phyloP scores from a whole-genome alignment of 129 eudicot species.

The Chrysanthemum makinoi region DNA sequence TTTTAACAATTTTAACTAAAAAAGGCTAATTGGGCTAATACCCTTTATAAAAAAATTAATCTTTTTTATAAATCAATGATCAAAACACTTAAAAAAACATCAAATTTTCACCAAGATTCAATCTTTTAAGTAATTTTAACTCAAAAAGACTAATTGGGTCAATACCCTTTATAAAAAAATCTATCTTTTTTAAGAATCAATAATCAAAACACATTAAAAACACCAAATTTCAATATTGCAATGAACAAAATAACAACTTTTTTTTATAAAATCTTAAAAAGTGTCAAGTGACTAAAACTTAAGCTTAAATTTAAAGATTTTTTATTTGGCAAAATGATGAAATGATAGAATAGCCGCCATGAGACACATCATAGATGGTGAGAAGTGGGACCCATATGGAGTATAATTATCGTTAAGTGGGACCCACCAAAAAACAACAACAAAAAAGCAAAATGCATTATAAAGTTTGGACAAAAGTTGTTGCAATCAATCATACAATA shows the following conservation, averaged over 20 bases:
- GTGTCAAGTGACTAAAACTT: slow-evolving; percentile 4
- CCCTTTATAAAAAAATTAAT: slow-evolving; percentile 18
- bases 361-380: not conserved
- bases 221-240: slow-evolving; percentile 17
- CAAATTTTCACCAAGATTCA: no score
- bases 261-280: slow-evolving; percentile 13
- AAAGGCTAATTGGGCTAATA: not conserved
- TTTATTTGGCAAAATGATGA: not conserved
- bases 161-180: slow-evolving; percentile 17
- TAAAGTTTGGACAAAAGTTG: slow-evolving; percentile 18
- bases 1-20: not conserved
- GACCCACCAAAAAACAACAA: slow-evolving; percentile 20
- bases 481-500: slow-evolving; percentile 14
- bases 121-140: slow-evolving; percentile 8
- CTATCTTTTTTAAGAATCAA: not conserved
- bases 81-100: slow-evolving; percentile 10
- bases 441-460: slow-evolving; percentile 23
- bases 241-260: no score
- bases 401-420: slow-evolving; percentile 21
- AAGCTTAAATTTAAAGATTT: no score
- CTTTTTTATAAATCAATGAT: slow-evolving; percentile 1
- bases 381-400: slow-evolving; percentile 19
- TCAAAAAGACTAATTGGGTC: not conserved
- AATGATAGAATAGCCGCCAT: slow-evolving; percentile 31
- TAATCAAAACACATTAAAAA: not conserved